Evolutionary conservation across 2,329 filamentous ascomycete genomes (phyloP), one percentile per base, ranked within the genome.

Genomic region (Hypomyces rosellus): DNA sequence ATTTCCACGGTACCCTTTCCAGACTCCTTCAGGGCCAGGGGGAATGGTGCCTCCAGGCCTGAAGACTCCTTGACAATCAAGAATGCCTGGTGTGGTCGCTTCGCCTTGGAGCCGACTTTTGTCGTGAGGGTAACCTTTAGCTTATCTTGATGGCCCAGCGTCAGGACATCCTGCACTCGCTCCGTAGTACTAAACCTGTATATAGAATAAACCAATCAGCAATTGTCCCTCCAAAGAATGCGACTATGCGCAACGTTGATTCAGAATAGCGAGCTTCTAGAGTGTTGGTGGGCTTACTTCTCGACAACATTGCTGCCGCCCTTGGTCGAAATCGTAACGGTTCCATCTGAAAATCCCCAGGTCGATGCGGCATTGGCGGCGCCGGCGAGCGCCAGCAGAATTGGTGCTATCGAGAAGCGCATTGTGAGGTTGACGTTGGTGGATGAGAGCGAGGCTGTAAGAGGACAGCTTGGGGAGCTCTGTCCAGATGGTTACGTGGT

Each of bases 81-180:
- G 74, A 96, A 96, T 5, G 90, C 90, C 71, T 99, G 93, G 70
- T 99, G 93, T 60, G 93, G 89, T 57, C 88, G 83, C 76, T 90
- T 92, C 43, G 81, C 78, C 60, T 83, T 85, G 69, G 84, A 83
- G 64, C 81, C 84, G 63, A 96, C 89, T 65, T 86, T 86, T 8
- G 89, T 80, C 34, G 89, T 95, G 61, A 99, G 73, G 58, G 83
- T 71, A 58, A 99, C 73, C 74, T 93, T 96, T 63, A 97, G 75
- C 39, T 83, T 82, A 64, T 95, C 90, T 48, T 80, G 68, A 48
- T 77, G 69, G 55, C 82, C 81, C 55, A 97, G 74, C 11, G 76
- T 69, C 39, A 96, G 66, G 12, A 84, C 70, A 45, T 81, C 81
- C 47, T 80, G 71, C 55, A 91, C 74, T 15, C 82, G 78, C 8